Conservation (phyloP, 2,329 filamentous ascomycete genomes). For the Beauveria brongniartii region DNA sequence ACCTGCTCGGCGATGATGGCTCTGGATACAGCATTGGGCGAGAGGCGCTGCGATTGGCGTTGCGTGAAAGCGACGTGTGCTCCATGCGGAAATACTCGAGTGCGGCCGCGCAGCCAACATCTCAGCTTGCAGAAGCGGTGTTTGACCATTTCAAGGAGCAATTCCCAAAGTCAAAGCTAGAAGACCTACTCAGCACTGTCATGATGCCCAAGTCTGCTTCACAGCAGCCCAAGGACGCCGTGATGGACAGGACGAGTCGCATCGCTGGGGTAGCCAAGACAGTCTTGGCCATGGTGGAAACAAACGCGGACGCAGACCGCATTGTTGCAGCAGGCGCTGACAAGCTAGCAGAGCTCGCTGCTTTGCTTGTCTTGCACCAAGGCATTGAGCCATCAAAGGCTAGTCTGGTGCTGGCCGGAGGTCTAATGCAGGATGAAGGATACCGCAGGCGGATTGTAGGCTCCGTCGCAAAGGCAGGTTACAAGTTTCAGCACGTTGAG, state of each 20-base stretch:
- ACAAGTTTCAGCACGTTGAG: conserved; percentile 13
- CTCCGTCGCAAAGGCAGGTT: conserved; percentile 9
- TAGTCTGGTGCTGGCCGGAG: conserved; percentile 17
- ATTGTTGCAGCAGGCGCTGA: conserved; percentile 15
- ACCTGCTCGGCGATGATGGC: conserved; percentile 35
- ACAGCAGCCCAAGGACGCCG: conserved; percentile 6
- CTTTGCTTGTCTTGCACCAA: conserved; percentile 12
- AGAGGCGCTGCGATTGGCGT: conserved; percentile 24
- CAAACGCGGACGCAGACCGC: conserved; percentile 13
- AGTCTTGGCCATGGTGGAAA: conserved; percentile 14
- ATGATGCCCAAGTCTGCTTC: conserved; percentile 11
- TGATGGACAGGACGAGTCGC: conserved; percentile 10
- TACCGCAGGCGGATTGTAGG: conserved; percentile 12
- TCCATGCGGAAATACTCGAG: conserved; percentile 3
- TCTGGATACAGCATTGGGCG: conserved; percentile 32
- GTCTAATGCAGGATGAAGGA: conserved; percentile 15
- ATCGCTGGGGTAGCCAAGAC: conserved; percentile 17
- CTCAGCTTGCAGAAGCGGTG: conserved; percentile 14
- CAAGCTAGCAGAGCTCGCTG: conserved; percentile 14
- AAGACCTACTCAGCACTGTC: conserved; percentile 16
- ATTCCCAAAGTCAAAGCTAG: conserved; percentile 10
- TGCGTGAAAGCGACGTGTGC: conserved; percentile 23
- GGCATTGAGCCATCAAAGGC: conserved; percentile 12
- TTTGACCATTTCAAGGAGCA: conserved; percentile 12
- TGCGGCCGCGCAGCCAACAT: background rate